Evolutionary conservation across 169 alveolate species (phyloP).

Genomic region (Cryptosporidium meleagridis): DNA sequence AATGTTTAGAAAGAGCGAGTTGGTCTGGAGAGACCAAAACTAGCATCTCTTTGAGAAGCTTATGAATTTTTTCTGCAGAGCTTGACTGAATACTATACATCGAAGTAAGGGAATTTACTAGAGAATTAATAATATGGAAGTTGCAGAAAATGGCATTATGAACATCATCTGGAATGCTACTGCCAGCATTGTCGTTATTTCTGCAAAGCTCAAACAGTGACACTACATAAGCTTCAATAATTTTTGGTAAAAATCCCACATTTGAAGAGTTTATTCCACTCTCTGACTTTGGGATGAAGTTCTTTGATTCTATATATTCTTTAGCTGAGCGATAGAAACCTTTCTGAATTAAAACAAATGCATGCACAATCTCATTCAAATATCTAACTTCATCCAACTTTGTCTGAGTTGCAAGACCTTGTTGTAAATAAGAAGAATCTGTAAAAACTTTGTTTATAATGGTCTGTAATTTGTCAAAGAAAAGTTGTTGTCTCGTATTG

Average conservation of each 20-base stretch:
- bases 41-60: slow-evolving; percentile 55
- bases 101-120: slow-evolving; percentile 15
- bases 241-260: slow-evolving; percentile 33
- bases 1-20: slow-evolving; percentile 25
- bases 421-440: slow-evolving; percentile 5
- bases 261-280: slow-evolving; percentile 36
- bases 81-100: slow-evolving; percentile 32
- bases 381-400: slow-evolving; percentile 26
- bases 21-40: slow-evolving; percentile 56
- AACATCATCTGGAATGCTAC: slow-evolving; percentile 36
- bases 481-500: slow-evolving; percentile 56
- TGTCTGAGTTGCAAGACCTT: slow-evolving; percentile 10
- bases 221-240: slow-evolving; percentile 62
- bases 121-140: slow-evolving; percentile 44
- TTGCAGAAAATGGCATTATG: slow-evolving; percentile 35
- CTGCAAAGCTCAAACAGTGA: slow-evolving; percentile 61
- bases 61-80: slow-evolving; percentile 43
- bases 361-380: slow-evolving; percentile 40
- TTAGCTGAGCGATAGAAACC: slow-evolving; percentile 60
- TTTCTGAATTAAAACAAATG: slow-evolving; percentile 61
- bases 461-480: slow-evolving; percentile 59
- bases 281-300: slow-evolving; percentile 40
- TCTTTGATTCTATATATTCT: slow-evolving; percentile 60
- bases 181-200: slow-evolving; percentile 8
- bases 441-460: slow-evolving; percentile 11